Percentiles rank a stretch among this genome's conserved stretches.
Evolutionary conservation across 106 monocot species (phyloP).

Genomic region (Dactylorhiza incarnata): DNA sequence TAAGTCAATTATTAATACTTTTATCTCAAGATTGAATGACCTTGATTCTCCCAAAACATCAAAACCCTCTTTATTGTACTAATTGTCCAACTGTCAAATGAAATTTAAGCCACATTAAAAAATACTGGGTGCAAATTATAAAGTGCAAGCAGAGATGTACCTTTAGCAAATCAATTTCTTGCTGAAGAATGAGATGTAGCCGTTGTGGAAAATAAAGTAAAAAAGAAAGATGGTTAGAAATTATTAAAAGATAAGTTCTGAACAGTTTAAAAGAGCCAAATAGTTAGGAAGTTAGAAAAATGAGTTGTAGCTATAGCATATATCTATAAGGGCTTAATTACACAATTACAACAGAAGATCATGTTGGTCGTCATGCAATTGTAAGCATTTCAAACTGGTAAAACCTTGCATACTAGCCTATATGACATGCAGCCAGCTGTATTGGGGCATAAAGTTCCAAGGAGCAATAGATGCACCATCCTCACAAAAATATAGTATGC

Average conservation of each 20-base stretch:
- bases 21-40: neutral
- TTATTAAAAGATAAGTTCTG: neutral
- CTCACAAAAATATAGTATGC: neutral
- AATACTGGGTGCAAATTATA: neutral
- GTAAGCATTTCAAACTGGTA: neutral
- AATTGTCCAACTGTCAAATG: neutral
- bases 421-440: neutral
- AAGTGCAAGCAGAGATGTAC: slow-evolving; percentile 24
- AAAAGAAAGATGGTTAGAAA: neutral
- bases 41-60: neutral
- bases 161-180: slow-evolving; percentile 88
- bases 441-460: neutral
- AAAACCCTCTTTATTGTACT: neutral
- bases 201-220: neutral
- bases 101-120: neutral
- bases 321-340: neutral
- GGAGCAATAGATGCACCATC: neutral
- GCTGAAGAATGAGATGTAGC: slow-evolving; percentile 31
- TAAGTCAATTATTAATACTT: no score
- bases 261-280: neutral
- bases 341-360: neutral
- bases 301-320: neutral
- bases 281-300: neutral
- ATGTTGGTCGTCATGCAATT: neutral
- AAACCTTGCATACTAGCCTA: neutral